phyloP scores from a whole-genome alignment of 2,329 filamentous ascomycete genomes.

The Penicillium sp. region DNA sequence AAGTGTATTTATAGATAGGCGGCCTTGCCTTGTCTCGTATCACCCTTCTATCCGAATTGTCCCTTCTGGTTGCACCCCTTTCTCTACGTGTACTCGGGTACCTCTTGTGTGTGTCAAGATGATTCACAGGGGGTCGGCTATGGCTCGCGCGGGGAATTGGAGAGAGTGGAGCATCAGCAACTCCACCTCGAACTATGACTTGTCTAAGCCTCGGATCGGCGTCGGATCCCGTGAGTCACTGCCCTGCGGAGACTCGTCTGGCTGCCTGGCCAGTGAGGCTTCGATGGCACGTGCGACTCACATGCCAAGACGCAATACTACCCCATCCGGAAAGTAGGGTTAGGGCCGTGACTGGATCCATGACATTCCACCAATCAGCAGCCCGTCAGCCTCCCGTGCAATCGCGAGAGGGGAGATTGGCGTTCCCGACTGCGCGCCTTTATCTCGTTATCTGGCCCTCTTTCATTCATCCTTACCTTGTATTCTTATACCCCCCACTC shows the following conservation, averaged over 20 bases:
- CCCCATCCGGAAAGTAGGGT: conserved; percentile 20
- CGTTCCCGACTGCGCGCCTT: conserved; percentile 2
- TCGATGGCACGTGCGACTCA: neutral
- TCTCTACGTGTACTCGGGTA: neutral
- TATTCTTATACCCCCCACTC: conserved; percentile 9
- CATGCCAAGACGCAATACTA: neutral
- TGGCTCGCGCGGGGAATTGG: conserved; percentile 2
- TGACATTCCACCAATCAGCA: conserved; percentile 22
- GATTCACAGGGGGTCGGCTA: neutral
- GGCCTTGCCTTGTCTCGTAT: neutral
- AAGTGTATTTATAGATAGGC: conserved; percentile 5
- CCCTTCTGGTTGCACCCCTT: neutral
- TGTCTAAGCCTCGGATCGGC: neutral
- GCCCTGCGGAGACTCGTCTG: too few species aligned
- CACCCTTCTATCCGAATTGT: neutral
- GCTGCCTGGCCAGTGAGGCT: neutral
- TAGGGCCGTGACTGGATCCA: conserved; percentile 15
- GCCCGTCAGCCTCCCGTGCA: conserved; percentile 19
- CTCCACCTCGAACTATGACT: neutral
- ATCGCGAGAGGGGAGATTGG: conserved; percentile 8
- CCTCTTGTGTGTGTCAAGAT: neutral
- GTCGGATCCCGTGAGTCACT: neutral
- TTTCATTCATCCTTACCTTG: conserved; percentile 5
- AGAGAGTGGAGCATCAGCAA: conserved; percentile 1
- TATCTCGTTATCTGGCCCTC: conserved; percentile 18